phyloP scores from a whole-genome alignment of 1,284 basidiomycete species.

The Takashimella koratensis region DNA sequence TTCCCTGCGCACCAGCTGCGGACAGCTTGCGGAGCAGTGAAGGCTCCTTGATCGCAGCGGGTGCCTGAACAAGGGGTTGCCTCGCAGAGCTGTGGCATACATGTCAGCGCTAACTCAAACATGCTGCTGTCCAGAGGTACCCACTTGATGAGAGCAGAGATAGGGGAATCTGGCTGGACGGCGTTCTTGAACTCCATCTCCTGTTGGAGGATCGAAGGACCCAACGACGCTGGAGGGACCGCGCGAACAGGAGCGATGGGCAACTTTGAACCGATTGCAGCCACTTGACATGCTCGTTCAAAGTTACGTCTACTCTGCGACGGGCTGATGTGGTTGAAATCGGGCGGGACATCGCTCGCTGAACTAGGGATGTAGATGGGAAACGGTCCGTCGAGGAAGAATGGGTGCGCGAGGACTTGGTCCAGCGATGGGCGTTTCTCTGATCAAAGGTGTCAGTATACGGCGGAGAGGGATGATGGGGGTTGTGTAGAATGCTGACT shows the following conservation, averaged over 20 bases:
- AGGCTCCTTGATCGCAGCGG: constrained; percentile 53
- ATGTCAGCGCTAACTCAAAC: neutral
- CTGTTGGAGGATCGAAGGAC: constrained; percentile 65
- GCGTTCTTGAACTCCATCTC: constrained; percentile 95
- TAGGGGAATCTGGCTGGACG: constrained; percentile 90
- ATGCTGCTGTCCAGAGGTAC: constrained; percentile 10
- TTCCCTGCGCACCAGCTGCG: constrained; percentile 40
- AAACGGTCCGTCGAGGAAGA: constrained; percentile 78
- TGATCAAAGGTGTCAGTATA: too few relatives aligned
- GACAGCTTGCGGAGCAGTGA: constrained; percentile 58
- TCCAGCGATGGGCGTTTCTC: constrained; percentile 73
- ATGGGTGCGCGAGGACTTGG: constrained; percentile 78
- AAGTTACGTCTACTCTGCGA: constrained; percentile 68
- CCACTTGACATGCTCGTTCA: constrained; percentile 41
- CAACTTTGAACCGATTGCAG: constrained; percentile 33
- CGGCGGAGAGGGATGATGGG: neutral
- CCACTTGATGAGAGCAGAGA: constrained; percentile 73
- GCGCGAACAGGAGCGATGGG: constrained; percentile 27
- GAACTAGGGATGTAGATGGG: constrained; percentile 74
- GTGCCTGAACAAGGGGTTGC: constrained; percentile 77
- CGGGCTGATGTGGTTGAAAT: constrained; percentile 66
- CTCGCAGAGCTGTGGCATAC: constrained; percentile 69
- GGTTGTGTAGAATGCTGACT: constrained; percentile 4
- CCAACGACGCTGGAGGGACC: constrained; percentile 23
- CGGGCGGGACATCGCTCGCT: constrained; percentile 69